phyloP scores from a whole-genome alignment of 176 grass and related monocot species.

The Rhynchospora breviuscula region DNA sequence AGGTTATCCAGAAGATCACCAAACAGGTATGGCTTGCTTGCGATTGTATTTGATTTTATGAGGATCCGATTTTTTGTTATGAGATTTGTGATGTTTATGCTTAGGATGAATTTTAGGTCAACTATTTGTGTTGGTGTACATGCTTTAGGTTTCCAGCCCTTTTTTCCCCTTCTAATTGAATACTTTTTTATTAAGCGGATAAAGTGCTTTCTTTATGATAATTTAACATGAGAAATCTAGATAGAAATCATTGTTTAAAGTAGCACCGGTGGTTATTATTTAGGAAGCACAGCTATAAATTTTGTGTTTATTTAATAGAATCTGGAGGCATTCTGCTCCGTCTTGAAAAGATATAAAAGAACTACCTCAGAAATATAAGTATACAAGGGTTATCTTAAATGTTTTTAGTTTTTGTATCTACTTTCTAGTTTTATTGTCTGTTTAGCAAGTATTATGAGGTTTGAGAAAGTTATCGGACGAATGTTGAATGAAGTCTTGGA shows the following conservation, averaged over 20 bases:
- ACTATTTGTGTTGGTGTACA: neutral
- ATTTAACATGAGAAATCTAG: conserved; percentile 14
- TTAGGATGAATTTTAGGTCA: neutral
- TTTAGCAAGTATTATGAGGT: neutral
- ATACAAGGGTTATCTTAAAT: neutral
- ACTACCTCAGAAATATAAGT: neutral
- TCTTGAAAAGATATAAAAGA: neutral
- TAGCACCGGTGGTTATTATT: neutral
- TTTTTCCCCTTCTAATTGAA: neutral
- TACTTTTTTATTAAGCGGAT: neutral
- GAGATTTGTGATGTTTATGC: neutral
- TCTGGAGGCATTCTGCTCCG: neutral
- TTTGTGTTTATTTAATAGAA: too few relatives aligned
- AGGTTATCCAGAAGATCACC: conserved; percentile 71
- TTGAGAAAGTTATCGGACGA: neutral
- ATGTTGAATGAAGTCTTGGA: neutral
- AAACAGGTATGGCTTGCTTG: conserved; percentile 56
- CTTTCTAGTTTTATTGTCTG: neutral
- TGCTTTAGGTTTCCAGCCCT: neutral
- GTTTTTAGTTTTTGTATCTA: neutral
- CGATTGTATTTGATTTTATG: neutral
- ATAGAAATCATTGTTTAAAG: neutral
- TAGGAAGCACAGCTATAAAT: neutral
- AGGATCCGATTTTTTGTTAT: neutral
- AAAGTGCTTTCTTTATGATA: neutral